Evolutionary conservation across 441 rosid genomes (phyloP).

Genomic region (Capsella rubella): DNA sequence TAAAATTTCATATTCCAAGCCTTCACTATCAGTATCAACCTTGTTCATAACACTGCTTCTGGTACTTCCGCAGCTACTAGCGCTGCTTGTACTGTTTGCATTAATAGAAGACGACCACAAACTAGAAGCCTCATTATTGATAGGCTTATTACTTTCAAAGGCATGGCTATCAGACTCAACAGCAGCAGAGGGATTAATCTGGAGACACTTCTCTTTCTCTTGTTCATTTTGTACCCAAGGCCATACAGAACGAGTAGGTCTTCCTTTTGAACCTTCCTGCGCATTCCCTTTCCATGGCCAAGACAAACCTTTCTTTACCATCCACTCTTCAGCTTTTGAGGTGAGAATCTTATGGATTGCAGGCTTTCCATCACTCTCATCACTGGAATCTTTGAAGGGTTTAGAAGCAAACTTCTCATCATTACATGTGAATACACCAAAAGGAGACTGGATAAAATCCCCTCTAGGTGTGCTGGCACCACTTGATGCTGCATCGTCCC

Average conservation of each 20-base stretch:
- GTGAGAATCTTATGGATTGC: constrained; percentile 70
- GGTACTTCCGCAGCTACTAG: constrained; percentile 91
- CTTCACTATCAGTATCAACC: constrained; percentile 75
- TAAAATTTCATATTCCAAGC: constrained; percentile 85
- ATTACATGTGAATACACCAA: constrained; percentile 60
- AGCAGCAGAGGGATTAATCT: constrained; percentile 22
- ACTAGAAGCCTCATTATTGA: constrained; percentile 70
- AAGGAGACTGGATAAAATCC: constrained; percentile 60
- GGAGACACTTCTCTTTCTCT: constrained; percentile 32
- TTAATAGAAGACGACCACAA: constrained; percentile 83
- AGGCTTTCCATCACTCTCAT: constrained; percentile 80
- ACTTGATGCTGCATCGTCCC: constrained; percentile 84
- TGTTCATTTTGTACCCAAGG: constrained; percentile 43
- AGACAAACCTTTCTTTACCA: constrained; percentile 79
- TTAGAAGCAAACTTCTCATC: constrained; percentile 62
- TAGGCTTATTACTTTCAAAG: constrained; percentile 52
- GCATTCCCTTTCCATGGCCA: constrained; percentile 98
- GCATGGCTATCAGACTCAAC: constrained; percentile 36
- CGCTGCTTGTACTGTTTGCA: constrained; percentile 87
- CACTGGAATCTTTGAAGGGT: constrained; percentile 64
- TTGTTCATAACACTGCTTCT: constrained; percentile 75
- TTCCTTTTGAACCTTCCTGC: constrained; percentile 67
- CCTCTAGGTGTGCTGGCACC: constrained; percentile 95
- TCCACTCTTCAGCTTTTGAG: constrained; percentile 87
- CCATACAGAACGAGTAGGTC: constrained; percentile 51